Conservation (phyloP, 192 early-diverging fungal species). For the Coemansia sp. region DNA sequence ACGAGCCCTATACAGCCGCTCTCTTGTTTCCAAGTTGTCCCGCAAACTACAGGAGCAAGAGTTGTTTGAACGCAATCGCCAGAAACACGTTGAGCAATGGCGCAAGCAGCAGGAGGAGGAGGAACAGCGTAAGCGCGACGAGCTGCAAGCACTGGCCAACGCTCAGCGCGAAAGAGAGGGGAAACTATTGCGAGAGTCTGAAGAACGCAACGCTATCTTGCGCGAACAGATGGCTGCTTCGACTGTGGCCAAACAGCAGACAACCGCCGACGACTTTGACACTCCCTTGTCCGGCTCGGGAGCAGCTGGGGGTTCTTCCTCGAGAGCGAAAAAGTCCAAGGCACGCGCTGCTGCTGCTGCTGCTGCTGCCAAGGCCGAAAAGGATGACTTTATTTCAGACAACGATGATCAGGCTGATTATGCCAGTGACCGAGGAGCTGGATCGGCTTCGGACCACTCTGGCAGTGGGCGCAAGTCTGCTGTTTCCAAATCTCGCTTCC, state of each 20-base stretch:
- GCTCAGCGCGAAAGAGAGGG: conserved; percentile 11
- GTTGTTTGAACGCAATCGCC: conserved; percentile 55
- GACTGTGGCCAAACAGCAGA: conserved; percentile 1
- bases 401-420: conserved; percentile 6
- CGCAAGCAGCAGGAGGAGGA: conserved; percentile 53
- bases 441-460: background rate
- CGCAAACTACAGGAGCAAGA: conserved; percentile 59
- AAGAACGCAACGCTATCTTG: conserved; percentile 51
- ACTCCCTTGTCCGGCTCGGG: no score
- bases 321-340: background rate
- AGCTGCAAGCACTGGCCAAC: conserved; percentile 21
- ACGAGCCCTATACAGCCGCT: conserved; percentile 59
- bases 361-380: background rate
- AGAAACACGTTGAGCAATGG: conserved; percentile 51
- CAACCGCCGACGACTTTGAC: background rate
- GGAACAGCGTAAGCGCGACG: conserved; percentile 40
- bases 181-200: conserved; percentile 23
- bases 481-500: no score
- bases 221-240: conserved; percentile 45
- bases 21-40: conserved; percentile 53
- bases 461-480: background rate
- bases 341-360: background rate
- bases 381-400: conserved; percentile 11
- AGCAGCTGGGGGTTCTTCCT: background rate
- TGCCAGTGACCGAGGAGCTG: background rate